Conservation (phyloP, 345 rosid species). For the Dipteronia sinensis region DNA sequence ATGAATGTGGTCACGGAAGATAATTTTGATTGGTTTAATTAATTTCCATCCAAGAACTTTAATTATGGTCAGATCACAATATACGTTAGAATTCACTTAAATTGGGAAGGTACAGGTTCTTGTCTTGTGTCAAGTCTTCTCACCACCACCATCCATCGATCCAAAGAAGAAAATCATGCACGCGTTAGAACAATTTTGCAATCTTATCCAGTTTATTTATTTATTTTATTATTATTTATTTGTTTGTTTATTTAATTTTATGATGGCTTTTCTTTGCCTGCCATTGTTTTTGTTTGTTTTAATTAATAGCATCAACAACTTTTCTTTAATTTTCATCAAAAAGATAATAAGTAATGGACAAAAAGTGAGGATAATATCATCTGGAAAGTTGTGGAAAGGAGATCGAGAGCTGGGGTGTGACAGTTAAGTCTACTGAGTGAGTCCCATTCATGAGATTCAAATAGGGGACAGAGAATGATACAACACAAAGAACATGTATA, state of each 20-base stretch:
- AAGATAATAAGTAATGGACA: not conserved
- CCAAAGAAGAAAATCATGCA: not conserved
- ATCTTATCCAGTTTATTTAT: constrained; percentile 9
- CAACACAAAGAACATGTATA: constrained; percentile 11
- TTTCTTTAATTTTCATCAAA: not conserved
- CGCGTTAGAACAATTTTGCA: not conserved
- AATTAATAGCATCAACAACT: not conserved
- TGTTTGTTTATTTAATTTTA: not conserved
- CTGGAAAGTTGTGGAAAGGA: constrained; percentile 3
- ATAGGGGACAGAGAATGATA: constrained; percentile 18
- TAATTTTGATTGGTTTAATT: not conserved
- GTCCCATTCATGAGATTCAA: constrained; percentile 3
- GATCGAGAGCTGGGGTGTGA: not conserved
- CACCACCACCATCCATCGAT: not conserved
- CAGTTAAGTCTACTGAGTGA: not conserved
- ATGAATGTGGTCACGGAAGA: not conserved
- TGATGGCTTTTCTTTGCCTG: constrained; percentile 15
- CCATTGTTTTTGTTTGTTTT: not conserved
- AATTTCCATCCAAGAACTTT: not conserved
- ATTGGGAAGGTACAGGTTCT: not conserved
- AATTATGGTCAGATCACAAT: not conserved
- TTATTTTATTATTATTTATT: too few relatives aligned
- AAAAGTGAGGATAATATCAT: constrained; percentile 5
- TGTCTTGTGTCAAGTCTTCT: constrained; percentile 13
- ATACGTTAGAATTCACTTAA: not conserved